Evolutionary conservation across 2,329 filamentous ascomycete species (phyloP).

Genomic region (Chaetomiaceae sp.): DNA sequence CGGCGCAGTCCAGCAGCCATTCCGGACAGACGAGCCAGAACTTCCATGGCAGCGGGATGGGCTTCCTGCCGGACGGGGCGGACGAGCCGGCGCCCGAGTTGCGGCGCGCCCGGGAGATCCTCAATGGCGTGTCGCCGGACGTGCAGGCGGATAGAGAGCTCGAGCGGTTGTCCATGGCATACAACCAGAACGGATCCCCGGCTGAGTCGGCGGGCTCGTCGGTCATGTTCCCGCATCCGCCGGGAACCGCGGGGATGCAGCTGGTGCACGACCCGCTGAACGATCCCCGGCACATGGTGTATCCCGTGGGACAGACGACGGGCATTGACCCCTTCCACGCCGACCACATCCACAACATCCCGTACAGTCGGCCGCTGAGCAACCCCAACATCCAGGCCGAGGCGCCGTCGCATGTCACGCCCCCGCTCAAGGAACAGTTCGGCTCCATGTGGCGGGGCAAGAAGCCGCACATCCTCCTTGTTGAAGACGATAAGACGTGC

Average conservation of each 20-base stretch:
- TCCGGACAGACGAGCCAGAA: slow-evolving; percentile 33
- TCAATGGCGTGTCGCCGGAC: slow-evolving; percentile 48
- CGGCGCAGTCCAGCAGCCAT: slow-evolving; percentile 32
- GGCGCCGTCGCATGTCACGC: slow-evolving; percentile 34
- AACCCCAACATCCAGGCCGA: slow-evolving; percentile 39
- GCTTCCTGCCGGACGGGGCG: slow-evolving; percentile 39
- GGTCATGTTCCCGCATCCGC: slow-evolving; percentile 48
- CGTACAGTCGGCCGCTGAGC: slow-evolving; percentile 71
- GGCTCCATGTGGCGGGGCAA: slow-evolving; percentile 52
- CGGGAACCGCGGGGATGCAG: slow-evolving; percentile 35
- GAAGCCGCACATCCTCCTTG: slow-evolving; percentile 77
- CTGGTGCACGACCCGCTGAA: slow-evolving; percentile 44
- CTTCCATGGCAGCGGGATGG: slow-evolving; percentile 36
- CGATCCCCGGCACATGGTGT: slow-evolving; percentile 65
- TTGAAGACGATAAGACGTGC: slow-evolving; percentile 72
- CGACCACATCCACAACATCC: slow-evolving; percentile 91
- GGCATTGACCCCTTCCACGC: slow-evolving; percentile 93
- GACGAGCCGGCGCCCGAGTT: slow-evolving; percentile 46
- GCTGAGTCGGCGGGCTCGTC: slow-evolving; percentile 46
- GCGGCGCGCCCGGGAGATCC: slow-evolving; percentile 50
- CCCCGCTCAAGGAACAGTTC: slow-evolving; percentile 30
- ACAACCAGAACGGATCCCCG: slow-evolving; percentile 43
- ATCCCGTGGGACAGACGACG: slow-evolving; percentile 83
- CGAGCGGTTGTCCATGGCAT: slow-evolving; percentile 49
- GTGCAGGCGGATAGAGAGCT: slow-evolving; percentile 48